phyloP scores from a whole-genome alignment of 164 flowering plant genomes.

The Magnolia kwangsiensis region DNA sequence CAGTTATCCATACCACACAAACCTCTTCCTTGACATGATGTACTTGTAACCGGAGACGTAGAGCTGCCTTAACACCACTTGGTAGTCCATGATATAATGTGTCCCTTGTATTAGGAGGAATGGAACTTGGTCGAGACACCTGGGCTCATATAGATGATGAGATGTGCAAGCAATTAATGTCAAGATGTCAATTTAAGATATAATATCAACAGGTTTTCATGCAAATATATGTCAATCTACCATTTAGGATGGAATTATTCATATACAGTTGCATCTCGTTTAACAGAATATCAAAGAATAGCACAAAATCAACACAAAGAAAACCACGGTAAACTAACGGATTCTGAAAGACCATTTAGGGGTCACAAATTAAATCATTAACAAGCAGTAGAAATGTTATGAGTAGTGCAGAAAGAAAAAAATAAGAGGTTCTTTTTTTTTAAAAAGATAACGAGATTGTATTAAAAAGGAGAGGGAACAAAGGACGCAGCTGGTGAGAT shows the following conservation, averaged over 20 bases:
- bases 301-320: neutral
- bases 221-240: neutral
- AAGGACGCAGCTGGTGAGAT: too few relatives aligned
- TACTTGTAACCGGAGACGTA: constrained; percentile 45
- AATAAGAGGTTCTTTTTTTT: neutral
- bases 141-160: constrained; percentile 9
- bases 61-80: constrained; percentile 42
- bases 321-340: neutral
- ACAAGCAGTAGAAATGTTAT: neutral
- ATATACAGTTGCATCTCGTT: neutral
- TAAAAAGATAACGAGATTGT: too few relatives aligned
- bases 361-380: neutral
- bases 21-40: constrained; percentile 52
- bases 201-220: neutral
- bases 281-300: neutral
- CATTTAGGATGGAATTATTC: neutral
- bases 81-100: constrained; percentile 58
- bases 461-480: too few relatives aligned
- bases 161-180: too few relatives aligned
- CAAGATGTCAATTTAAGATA: neutral
- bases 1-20: neutral
- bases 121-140: constrained; percentile 55
- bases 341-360: neutral
- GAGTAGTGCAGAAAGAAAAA: neutral
- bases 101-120: constrained; percentile 60